These are phyloP conservation scores for Metschnikowia sp. DNA, from an alignment of 805 yeast genomes.

Conservation along the genomic window DNA sequence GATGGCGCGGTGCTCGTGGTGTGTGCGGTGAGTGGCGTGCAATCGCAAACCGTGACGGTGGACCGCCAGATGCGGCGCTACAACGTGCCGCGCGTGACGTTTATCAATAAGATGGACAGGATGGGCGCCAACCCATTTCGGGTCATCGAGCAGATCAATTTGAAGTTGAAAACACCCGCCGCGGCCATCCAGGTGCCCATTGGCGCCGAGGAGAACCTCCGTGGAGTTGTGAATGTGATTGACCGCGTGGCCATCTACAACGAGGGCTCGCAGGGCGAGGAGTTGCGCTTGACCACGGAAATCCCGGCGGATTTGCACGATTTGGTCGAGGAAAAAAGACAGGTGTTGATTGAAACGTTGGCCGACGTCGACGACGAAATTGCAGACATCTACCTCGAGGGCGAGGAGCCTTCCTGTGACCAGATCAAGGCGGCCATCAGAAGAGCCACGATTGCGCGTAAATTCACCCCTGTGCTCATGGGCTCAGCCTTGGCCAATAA, in stretches of 20 bases:
- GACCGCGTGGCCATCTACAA: constrained; percentile 84
- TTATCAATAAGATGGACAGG: constrained; percentile 97
- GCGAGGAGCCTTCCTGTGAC: constrained; percentile 76
- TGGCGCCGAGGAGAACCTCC: constrained; percentile 81
- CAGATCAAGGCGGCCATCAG: constrained; percentile 90
- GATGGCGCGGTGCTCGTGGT: constrained; percentile 98
- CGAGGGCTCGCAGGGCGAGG: constrained; percentile 89
- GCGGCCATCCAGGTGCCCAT: constrained; percentile 98
- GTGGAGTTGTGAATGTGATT: constrained; percentile 90
- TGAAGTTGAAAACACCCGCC: constrained; percentile 86
- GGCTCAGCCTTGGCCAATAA: constrained; percentile 97
- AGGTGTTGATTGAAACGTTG: constrained; percentile 80
- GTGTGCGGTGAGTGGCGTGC: constrained; percentile 98
- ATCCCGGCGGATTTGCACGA: constrained; percentile 80
- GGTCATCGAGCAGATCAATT: constrained; percentile 87
- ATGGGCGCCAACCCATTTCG: constrained; percentile 98
- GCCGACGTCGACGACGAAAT: constrained; percentile 99
- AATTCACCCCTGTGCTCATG: constrained; percentile 98
- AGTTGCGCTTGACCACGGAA: constrained; percentile 51
- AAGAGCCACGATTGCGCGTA: constrained; percentile 91
- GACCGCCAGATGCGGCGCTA: constrained; percentile 99
- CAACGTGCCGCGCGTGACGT: constrained; percentile 94
- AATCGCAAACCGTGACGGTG: constrained; percentile 96
- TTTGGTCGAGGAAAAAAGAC: constrained; percentile 86
- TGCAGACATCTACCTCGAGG: constrained; percentile 89